Percentiles rank a stretch among this genome's conserved stretches.
phyloP scores from a whole-genome alignment of 371 early-diverging fungal species.

The Mucor lusitanicus region DNA sequence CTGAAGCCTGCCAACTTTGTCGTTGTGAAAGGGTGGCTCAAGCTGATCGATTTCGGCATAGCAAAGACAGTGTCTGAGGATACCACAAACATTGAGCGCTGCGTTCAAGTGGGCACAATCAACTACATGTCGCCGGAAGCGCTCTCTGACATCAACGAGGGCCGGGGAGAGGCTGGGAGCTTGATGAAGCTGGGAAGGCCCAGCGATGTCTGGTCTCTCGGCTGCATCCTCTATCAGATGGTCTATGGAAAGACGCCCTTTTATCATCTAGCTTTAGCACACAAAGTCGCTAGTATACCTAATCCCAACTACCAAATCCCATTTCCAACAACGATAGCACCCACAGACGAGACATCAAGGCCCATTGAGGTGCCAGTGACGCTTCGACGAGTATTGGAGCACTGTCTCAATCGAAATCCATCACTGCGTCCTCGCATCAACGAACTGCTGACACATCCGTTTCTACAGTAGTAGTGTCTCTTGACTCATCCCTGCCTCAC shows the following conservation, averaged over 20 bases:
- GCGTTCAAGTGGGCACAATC: slow-evolving; percentile 91
- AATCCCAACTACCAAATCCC: slow-evolving; percentile 64
- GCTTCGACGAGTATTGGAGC: background rate
- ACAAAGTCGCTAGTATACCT: slow-evolving; percentile 73
- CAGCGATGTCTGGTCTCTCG: slow-evolving; percentile 98
- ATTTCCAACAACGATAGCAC: slow-evolving; percentile 35
- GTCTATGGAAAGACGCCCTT: slow-evolving; percentile 93
- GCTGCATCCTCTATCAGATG: slow-evolving; percentile 97
- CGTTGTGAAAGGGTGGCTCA: slow-evolving; percentile 79
- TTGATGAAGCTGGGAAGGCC: slow-evolving; percentile 60
- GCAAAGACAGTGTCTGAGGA: slow-evolving; percentile 93
- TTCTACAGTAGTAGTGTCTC: slow-evolving; percentile 8
- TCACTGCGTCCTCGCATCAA: background rate
- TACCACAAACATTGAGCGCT: slow-evolving; percentile 93
- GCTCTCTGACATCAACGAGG: slow-evolving; percentile 42
- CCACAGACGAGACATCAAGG: background rate
- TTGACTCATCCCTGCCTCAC: background rate
- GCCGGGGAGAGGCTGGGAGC: slow-evolving; percentile 11
- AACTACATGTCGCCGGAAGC: slow-evolving; percentile 99
- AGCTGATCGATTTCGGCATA: slow-evolving; percentile 99
- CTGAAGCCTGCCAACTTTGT: slow-evolving; percentile 97
- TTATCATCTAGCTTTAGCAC: slow-evolving; percentile 61
- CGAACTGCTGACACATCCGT: slow-evolving; percentile 4
- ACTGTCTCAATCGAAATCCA: slow-evolving; percentile 6
- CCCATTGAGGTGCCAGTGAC: background rate